Base-by-base conservation (phyloP, 805 yeast genomes). In the Barnettozyma botsteinii region DNA sequence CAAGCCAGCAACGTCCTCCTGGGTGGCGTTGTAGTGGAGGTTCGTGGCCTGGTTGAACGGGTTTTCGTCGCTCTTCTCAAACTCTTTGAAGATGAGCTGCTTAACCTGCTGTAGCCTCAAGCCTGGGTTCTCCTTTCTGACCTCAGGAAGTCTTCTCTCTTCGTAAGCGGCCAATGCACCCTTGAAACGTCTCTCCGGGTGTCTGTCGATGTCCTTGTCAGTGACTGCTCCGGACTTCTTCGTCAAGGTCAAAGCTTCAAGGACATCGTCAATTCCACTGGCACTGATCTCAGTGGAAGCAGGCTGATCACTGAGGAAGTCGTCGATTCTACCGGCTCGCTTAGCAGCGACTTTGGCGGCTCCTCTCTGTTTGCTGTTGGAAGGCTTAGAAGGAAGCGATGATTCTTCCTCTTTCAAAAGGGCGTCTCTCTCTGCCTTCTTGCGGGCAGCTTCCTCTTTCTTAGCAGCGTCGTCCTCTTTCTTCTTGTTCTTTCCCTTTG, bases 121-220 rank as follows among this genome's bases (percentile, higher is more conserved):
- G 12, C 95, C 95, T 5, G 89, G 88, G 51, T 79, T 68, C 60
- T 85, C 95, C 57, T 77, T 70, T 61, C 80, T 78, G 40, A 81
- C 42, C 54, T 81, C 86, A 5, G 93, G 91, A 31, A 82, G 56
- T 52, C 91, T 72, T 41, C 69, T 65, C 46, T 79, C 91, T 52
- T 85, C 86, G 54, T 64, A 85, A 1, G 85, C 86, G 11, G 76
- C 70, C 41, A 69, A 68, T 0, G 95, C 95, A 20, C 91, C 86
- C 66, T 85, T 85, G 62, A 81, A 83, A 56, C 95, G 75, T 63
- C 94, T 76, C 66, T 85, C 95, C 9, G 95, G 95, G 52, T 85
- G 95, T 60, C 87, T 78, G 45, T 85, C 95, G 38, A 85, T 68
- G 38, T 78, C 85, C 54, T 79, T 79, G 45, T 64, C 64, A 31